A percentile compares a stretch with the other conserved stretches of the same genome.
These are phyloP conservation scores for Malus sieversii DNA, from an alignment of 306 rosid genomes.

Conservation along the genomic window DNA sequence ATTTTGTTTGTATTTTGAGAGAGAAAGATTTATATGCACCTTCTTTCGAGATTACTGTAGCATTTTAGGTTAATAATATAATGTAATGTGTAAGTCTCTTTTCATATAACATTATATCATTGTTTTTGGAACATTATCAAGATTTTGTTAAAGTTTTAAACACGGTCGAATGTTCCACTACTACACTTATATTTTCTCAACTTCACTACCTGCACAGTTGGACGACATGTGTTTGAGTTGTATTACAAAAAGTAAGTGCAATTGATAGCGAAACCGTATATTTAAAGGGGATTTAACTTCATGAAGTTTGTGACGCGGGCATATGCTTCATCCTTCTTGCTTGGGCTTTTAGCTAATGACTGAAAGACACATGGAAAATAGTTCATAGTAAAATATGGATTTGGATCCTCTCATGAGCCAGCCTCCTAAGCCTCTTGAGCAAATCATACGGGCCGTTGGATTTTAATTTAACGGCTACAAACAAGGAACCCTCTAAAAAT, in stretches of 20 bases:
- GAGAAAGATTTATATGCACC: no score
- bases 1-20: no score
- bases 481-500: fast-evolving
- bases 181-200: neutral
- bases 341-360: neutral
- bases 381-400: neutral
- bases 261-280: neutral
- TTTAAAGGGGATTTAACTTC: neutral
- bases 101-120: no score
- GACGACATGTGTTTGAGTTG: no score
- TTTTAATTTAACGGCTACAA: no score
- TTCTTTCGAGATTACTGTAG: fast-evolving
- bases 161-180: fast-evolving
- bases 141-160: fast-evolving
- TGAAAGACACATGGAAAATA: neutral
- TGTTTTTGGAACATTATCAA: fast-evolving
- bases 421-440: no score
- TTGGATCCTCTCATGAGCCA: no score
- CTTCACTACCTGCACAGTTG: neutral
- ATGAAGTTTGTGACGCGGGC: neutral
- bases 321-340: no score
- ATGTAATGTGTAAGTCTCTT: no score
- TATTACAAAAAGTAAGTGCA: no score
- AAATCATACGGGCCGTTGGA: no score
- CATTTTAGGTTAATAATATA: no score